Base-by-base conservation (phyloP, 352 stramenopile genomes). In the Phytophthora pseudosyringae region DNA sequence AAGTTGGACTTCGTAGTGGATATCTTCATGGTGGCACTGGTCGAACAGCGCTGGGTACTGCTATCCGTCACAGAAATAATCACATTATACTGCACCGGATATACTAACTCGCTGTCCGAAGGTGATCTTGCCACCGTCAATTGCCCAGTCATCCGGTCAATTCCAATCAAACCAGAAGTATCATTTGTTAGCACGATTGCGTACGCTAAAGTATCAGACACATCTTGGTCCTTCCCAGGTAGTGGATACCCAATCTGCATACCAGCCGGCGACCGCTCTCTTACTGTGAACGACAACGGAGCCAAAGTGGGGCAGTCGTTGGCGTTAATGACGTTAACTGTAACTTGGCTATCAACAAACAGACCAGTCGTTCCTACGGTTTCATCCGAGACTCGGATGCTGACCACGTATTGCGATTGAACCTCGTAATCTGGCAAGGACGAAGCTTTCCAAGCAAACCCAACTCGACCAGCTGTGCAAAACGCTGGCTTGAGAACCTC, bases 281-380 rank as follows among this genome's bases (percentile, higher is more conserved):
- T 61, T n/a, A 90, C 44, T 39, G 71, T 78, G 33, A 88, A 88
- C 10, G 31, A 36, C 18, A 82, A 45, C 4, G 76, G 38, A 5
- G 26, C 26, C 3, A 90, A 44, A 7, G 59, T 77, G n/a, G 81
- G 81, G 40, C 81, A 90, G 26, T 90, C 81, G 62, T 90, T 90
- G 3, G 76, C 65, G 39, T 90, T 69, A 9, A 80, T 25, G 12
- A 88, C 60, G 5, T 62, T 65, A 9, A 90, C 67, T 0, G 48
- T 67, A 16, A 88, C 59, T 11, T 31, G 64, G 15, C 58, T 66
- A 26, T 57, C 51, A 29, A 58, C 38, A 11, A 39, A 67, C 26
- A 86, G 53, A 4, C 69, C 73, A 29, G 71, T 80, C 13, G 51
- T 56, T 29, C 59, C 47, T 11, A 69, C 58, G 15, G 76, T 86